Conservation (phyloP, 306 rosid genomes). For the Cicer yamashitae region DNA sequence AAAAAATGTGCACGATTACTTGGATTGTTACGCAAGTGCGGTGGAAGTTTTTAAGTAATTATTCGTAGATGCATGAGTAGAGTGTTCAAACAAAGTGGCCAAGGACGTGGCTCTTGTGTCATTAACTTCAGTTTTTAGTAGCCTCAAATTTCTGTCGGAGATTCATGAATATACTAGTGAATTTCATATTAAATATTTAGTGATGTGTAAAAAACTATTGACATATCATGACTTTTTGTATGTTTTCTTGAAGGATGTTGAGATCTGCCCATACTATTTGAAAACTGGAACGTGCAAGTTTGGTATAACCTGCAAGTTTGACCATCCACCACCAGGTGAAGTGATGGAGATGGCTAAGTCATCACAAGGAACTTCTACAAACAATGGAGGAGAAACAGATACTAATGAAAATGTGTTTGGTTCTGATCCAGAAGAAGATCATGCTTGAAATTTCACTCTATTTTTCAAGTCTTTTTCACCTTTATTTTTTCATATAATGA, state of each 20-base stretch:
- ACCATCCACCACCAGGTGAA: conserved; percentile 98
- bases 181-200: conserved; percentile 18
- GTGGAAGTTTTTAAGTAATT: conserved; percentile 14
- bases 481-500: conserved; percentile 4
- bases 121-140: not conserved
- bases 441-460: conserved; percentile 29
- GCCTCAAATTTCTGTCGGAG: conserved; percentile 6
- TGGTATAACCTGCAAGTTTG: conserved; percentile 90
- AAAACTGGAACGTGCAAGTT: conserved; percentile 95
- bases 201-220: conserved; percentile 21
- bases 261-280: conserved; percentile 82
- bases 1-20: conserved; percentile 5
- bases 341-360: conserved; percentile 71
- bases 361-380: conserved; percentile 55
- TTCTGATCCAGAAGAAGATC: conserved; percentile 39
- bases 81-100: conserved; percentile 9
- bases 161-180: conserved; percentile 1
- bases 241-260: conserved; percentile 65
- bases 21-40: not conserved
- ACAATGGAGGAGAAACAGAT: conserved; percentile 48
- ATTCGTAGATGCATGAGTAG: conserved; percentile 10
- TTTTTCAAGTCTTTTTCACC: not conserved
- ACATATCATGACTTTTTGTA: not conserved
- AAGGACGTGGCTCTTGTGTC: conserved; percentile 3
- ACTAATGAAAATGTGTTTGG: conserved; percentile 40